Percentiles rank a stretch among this genome's conserved stretches.
phyloP scores from a whole-genome alignment of 148 eudicot genomes.

The Vaccinium vitisidaea region DNA sequence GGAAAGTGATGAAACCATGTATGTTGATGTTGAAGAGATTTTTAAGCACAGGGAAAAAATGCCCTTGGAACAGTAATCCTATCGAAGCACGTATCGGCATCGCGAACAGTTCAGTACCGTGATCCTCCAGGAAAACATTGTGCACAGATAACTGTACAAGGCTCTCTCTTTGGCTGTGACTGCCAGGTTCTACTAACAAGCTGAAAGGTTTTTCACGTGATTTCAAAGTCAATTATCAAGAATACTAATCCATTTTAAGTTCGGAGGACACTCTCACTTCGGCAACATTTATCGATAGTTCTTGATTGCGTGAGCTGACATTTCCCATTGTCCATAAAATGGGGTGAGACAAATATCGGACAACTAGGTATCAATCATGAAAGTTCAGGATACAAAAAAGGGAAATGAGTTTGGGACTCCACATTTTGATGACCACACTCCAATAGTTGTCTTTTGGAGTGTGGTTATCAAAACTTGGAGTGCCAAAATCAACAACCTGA shows the following conservation, averaged over 20 bases:
- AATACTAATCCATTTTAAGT: neutral
- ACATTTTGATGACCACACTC: too few relatives aligned
- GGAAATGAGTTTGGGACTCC: neutral
- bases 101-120: neutral
- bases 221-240: neutral
- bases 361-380: neutral
- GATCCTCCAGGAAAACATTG: neutral
- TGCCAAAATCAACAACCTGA: too few relatives aligned
- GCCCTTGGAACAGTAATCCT: neutral
- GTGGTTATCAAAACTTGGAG: too few relatives aligned
- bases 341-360: neutral
- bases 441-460: too few relatives aligned
- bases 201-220: neutral
- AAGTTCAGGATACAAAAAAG: neutral
- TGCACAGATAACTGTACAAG: neutral
- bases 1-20: neutral
- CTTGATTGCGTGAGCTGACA: neutral
- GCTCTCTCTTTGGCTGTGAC: neutral
- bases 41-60: neutral
- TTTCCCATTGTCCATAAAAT: neutral
- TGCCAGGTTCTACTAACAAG: neutral
- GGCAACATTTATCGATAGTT: neutral
- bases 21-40: neutral
- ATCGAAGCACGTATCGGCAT: neutral
- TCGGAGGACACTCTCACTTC: neutral